Evolutionary conservation across 2,329 filamentous ascomycete species (phyloP), one percentile per base, ranked within the genome.

Genomic region (Incumbomyces delicatus): DNA sequence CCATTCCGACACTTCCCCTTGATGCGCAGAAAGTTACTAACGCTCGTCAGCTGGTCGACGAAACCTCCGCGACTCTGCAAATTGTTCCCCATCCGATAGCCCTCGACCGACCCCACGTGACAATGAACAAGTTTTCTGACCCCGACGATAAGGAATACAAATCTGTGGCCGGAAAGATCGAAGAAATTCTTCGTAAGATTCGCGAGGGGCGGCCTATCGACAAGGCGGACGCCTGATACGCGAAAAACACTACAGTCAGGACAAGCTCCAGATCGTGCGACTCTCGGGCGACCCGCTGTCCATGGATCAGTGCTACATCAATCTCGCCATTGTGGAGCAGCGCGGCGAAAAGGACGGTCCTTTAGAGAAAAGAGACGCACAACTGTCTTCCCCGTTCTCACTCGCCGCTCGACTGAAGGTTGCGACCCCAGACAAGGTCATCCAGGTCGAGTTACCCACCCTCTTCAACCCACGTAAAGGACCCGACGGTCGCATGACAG

Each of bases 271-370:
- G 31, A 65, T 68, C 35, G 47, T 63, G 51, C 58, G 63, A 14
- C 58, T 69, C 22, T 67, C 63, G 6, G 63, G 63, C 29, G 55
- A 61, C 0, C 3, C 3, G 10, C 49, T 68, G 22, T 17, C 55
- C 2, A 65, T 68, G 57, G 53, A 63, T 22, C 58, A 61, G 32
- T 68, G 63, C 51, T 68, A 68, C 39, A 67, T 68, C 50, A 68
- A 69, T 49, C 62, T 69, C 17, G 58, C 58, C 39, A 57, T 67
- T n/a, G 46, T 68, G 18, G 55, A 65, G 50, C 48, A 59, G 17
- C 46, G 27, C 11, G 14, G 37, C 8, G 17, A 31, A 40, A 47
- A 20, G 20, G 39, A 12, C 10, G 13, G 16, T 13, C 11, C 20
- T 20, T 8, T 10, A 10, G 11, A 20, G 12, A 20, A 41, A 27